Percentiles rank a stretch among this genome's conserved stretches.
Conservation (phyloP, 2,329 filamentous ascomycete species). For the Penicillium sp. region DNA sequence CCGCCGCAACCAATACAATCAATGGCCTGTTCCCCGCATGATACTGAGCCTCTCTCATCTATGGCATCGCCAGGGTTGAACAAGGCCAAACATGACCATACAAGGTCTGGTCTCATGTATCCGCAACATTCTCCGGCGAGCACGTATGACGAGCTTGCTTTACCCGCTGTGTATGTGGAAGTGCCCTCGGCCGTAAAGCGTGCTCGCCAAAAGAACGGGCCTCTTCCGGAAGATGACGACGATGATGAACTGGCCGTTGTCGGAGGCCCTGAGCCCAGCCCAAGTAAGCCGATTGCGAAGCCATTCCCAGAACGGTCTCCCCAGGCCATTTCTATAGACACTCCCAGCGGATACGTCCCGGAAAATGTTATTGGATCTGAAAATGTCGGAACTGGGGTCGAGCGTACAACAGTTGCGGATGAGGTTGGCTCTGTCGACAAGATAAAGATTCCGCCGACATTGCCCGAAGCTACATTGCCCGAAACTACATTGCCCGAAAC, state of each 20-base stretch:
- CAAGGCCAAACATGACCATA: constrained; percentile 26
- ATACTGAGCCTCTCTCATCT: constrained; percentile 43
- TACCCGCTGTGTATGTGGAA: constrained; percentile 24
- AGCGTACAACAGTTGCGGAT: not conserved
- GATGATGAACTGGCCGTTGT: constrained; percentile 29
- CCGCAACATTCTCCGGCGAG: constrained; percentile 22
- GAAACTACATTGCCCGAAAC: too few species aligned
- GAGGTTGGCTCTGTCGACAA: not conserved
- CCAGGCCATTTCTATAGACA: constrained; percentile 1
- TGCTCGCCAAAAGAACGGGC: constrained; percentile 33
- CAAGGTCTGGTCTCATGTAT: constrained; percentile 4
- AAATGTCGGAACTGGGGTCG: not conserved
- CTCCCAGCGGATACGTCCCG: not conserved
- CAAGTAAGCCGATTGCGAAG: constrained; percentile 17
- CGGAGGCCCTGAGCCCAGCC: not conserved
- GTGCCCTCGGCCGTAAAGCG: constrained; percentile 20
- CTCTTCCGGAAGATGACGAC: constrained; percentile 24
- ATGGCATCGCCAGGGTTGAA: constrained; percentile 25
- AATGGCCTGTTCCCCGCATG: constrained; percentile 35
- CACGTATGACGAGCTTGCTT: constrained; percentile 30
- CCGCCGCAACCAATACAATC: constrained; percentile 30
- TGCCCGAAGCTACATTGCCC: not conserved
- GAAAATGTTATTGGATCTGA: not conserved
- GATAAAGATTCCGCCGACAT: not conserved
- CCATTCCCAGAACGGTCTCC: constrained; percentile 20